Evolutionary conservation across 345 rosid species (phyloP), one percentile per base, ranked within the genome.

Genomic region (Linum usitatissimum): DNA sequence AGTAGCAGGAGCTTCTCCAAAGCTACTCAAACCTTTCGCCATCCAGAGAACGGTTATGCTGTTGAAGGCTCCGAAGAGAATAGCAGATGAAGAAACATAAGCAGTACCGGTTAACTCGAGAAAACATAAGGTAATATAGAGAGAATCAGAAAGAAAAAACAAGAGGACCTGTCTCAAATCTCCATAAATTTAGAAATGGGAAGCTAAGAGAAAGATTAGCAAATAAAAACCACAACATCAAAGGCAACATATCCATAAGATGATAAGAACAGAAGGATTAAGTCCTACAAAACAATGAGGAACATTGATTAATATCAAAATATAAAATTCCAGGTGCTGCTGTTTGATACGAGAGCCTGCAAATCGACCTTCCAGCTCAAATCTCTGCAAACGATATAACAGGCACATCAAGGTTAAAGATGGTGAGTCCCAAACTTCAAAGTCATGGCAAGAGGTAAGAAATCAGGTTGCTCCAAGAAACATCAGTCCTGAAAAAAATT

Each of bases 381-480:
- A 63, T 80, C 84, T 88, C 97, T 94, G 99, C 99, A 94, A 83
- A 90, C 84, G 83, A 84, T 86, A 94, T 78, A 90, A n/a, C n/a
- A n/a, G 90, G 88, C 84, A 90, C 81, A 90, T 79, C 93, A 94
- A 86, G 95, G 91, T 94, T 86, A 94, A 85, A 57, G 79, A 87
- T 83, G 70, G 97, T 87, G 97, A 94, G 95, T 90, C 95, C 92
- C 91, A 90, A 86, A 93, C 99, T 90, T 84, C 94, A 90, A 85
- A 80, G 77, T 79, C 83, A 82, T 80, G 80, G 87, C 87, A 90
- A 84, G 87, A 81, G 85, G 94, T 80, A 90, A 94, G 93, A 82
- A 84, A 94, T 90, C 86, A 90, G 78, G 95, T 75, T 84, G 87
- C 97, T 84, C 99, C 99, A 83, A 73, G 80, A 83, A 81, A 90